Percentiles rank a stretch among this genome's conserved stretches.
phyloP scores from a whole-genome alignment of 2,329 filamentous ascomycete genomes.

The Malbranchea zuffiana region DNA sequence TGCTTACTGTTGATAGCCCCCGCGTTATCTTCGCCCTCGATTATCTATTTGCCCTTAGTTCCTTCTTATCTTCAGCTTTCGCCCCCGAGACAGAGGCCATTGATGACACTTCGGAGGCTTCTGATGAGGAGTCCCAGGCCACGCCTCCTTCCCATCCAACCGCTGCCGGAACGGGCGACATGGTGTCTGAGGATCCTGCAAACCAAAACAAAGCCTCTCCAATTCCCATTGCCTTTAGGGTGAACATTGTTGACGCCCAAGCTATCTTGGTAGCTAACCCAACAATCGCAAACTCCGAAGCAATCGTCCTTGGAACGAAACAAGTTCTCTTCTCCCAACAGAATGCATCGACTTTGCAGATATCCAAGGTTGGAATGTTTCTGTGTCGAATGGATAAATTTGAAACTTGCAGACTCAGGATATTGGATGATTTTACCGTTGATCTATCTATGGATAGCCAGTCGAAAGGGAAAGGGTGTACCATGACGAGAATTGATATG shows the following conservation, averaged over 20 bases:
- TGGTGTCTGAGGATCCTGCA: constrained; percentile 2
- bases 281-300: constrained; percentile 77
- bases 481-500: constrained; percentile 66
- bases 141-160: constrained; percentile 8
- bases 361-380: constrained; percentile 95
- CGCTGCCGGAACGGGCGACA: not conserved
- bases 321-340: constrained; percentile 89
- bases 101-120: constrained; percentile 24
- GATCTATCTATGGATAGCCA: constrained; percentile 75
- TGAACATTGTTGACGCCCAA: constrained; percentile 93
- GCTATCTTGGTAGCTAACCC: constrained; percentile 95
- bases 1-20: constrained; percentile 90
- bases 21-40: constrained; percentile 91
- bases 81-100: constrained; percentile 41
- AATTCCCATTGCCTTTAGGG: constrained; percentile 73
- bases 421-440: constrained; percentile 92
- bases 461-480: constrained; percentile 47
- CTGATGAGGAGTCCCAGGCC: constrained; percentile 28
- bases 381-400: constrained; percentile 97
- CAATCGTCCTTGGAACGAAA: constrained; percentile 88
- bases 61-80: constrained; percentile 64
- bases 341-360: constrained; percentile 83
- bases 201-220: constrained; percentile 25
- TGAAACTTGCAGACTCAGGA: constrained; percentile 76
- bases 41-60: constrained; percentile 82